Percentiles rank a stretch among this genome's conserved stretches.
Conservation (phyloP, 73 alveolate species). For the Symbiodinium pilosum region DNA sequence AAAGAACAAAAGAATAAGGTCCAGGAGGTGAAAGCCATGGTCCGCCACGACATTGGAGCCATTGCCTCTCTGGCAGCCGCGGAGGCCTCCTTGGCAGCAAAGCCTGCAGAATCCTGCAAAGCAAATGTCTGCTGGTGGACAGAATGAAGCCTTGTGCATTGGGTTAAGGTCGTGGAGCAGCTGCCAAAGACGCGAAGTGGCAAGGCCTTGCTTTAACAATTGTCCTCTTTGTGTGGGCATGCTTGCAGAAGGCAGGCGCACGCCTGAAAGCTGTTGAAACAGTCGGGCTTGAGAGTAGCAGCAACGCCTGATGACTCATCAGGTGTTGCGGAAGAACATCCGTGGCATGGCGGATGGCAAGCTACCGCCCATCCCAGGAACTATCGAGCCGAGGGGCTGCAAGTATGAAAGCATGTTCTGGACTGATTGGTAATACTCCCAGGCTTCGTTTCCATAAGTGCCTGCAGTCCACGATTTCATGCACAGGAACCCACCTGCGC, state of each 20-base stretch:
- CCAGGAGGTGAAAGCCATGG: slow-evolving; percentile 96
- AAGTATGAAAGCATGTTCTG: too few relatives aligned
- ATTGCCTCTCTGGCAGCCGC: slow-evolving; percentile 97
- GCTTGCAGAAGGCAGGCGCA: too few relatives aligned
- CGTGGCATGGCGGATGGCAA: slow-evolving; percentile 78
- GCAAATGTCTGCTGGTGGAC: neutral
- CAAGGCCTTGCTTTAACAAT: slow-evolving; percentile 95
- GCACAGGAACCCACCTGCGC: slow-evolving; percentile 74
- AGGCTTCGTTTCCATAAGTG: too few relatives aligned
- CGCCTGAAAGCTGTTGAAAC: too few relatives aligned
- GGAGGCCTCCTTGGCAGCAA: neutral
- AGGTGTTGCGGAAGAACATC: slow-evolving; percentile 60
- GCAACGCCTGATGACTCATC: neutral
- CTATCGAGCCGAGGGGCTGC: slow-evolving; percentile 60
- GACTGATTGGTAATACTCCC: too few relatives aligned
- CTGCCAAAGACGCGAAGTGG: slow-evolving; percentile 99
- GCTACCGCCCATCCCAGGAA: slow-evolving; percentile 54
- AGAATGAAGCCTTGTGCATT: slow-evolving; percentile 35
- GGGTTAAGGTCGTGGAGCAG: slow-evolving; percentile 97
- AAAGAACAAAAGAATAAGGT: slow-evolving; percentile 67
- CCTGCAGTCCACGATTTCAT: too few relatives aligned
- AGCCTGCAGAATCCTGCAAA: neutral
- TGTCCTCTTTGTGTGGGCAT: too few relatives aligned
- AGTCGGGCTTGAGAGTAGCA: neutral
- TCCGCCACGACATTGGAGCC: slow-evolving; percentile 98